phyloP scores from a whole-genome alignment of 1,139 yeast species.

The Magnusiomyces fungicola region DNA sequence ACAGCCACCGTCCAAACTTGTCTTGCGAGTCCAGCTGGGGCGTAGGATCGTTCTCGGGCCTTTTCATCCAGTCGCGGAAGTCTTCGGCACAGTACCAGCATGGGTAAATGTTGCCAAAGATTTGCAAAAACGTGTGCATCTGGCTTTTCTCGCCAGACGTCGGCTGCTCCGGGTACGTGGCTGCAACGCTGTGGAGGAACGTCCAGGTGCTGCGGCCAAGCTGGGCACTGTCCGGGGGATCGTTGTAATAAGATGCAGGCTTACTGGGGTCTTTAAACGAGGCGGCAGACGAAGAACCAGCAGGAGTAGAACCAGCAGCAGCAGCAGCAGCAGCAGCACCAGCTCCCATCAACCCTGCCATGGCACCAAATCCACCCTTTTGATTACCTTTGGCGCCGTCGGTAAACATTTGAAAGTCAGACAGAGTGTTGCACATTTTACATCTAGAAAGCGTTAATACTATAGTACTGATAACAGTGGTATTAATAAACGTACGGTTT shows the following conservation, averaged over 20 bases:
- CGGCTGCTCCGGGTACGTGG: slow-evolving; percentile 75
- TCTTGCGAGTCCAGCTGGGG: slow-evolving; percentile 63
- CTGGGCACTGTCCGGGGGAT: slow-evolving; percentile 78
- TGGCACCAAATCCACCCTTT: slow-evolving; percentile 14
- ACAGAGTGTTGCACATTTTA: slow-evolving; percentile 71
- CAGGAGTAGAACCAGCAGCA: neutral
- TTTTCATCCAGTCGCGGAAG: slow-evolving; percentile 55
- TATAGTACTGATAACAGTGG: neutral
- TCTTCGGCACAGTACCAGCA: slow-evolving; percentile 94
- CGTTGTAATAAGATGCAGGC: neutral
- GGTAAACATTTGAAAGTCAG: slow-evolving; percentile 62
- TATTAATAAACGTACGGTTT: slow-evolving; percentile 58
- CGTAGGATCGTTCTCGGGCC: slow-evolving; percentile 37
- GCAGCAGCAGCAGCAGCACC: slow-evolving; percentile 1
- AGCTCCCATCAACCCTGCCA: slow-evolving; percentile 3
- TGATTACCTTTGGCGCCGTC: slow-evolving; percentile 3
- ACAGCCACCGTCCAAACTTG: slow-evolving; percentile 82
- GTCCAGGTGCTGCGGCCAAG: slow-evolving; percentile 93
- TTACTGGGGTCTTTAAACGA: neutral
- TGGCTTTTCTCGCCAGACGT: slow-evolving; percentile 55
- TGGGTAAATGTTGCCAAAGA: slow-evolving; percentile 81
- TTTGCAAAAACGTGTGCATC: slow-evolving; percentile 57
- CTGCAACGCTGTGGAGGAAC: slow-evolving; percentile 81
- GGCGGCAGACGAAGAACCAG: neutral
- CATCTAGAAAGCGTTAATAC: slow-evolving; percentile 40